Conservation (phyloP, 768 basidiomycete genomes). For the Tephrocybe sp. region DNA sequence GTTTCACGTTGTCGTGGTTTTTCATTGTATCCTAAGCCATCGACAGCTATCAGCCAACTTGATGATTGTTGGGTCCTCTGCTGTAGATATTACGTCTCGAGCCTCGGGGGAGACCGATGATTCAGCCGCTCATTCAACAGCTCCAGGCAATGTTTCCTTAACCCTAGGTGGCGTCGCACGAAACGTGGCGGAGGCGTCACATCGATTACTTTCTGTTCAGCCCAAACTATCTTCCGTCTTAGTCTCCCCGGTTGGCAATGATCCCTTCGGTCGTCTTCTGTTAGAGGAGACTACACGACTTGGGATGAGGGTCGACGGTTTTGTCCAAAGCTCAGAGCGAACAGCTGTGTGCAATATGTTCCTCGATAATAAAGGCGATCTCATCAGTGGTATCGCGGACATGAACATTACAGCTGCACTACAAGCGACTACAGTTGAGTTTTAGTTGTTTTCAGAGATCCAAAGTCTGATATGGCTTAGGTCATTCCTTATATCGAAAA, state of each 20-base stretch:
- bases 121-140: constrained; percentile 60
- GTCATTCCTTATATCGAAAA: constrained; percentile 45
- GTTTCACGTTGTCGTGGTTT: not conserved
- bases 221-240: constrained; percentile 48
- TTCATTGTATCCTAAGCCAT: not conserved
- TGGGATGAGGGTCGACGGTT: constrained; percentile 84
- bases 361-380: constrained; percentile 64
- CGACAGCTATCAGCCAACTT: constrained; percentile 42
- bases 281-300: constrained; percentile 48
- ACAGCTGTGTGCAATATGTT: constrained; percentile 90
- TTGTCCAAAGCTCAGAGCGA: constrained; percentile 36
- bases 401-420: constrained; percentile 70
- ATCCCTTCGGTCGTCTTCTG: constrained; percentile 73
- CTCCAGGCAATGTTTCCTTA: constrained; percentile 71
- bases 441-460: not conserved
- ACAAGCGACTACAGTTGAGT: constrained; percentile 40
- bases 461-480: constrained; percentile 30
- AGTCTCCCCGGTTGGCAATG: constrained; percentile 73
- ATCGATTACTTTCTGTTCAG: constrained; percentile 51
- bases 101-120: constrained; percentile 29
- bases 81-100: constrained; percentile 82
- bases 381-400: constrained; percentile 88
- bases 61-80: constrained; percentile 81
- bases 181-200: constrained; percentile 92
- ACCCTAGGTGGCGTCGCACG: constrained; percentile 88